Evolutionary conservation across 2,329 filamentous ascomycete genomes (phyloP).

Genomic region (Beauveria pseudobassiana): DNA sequence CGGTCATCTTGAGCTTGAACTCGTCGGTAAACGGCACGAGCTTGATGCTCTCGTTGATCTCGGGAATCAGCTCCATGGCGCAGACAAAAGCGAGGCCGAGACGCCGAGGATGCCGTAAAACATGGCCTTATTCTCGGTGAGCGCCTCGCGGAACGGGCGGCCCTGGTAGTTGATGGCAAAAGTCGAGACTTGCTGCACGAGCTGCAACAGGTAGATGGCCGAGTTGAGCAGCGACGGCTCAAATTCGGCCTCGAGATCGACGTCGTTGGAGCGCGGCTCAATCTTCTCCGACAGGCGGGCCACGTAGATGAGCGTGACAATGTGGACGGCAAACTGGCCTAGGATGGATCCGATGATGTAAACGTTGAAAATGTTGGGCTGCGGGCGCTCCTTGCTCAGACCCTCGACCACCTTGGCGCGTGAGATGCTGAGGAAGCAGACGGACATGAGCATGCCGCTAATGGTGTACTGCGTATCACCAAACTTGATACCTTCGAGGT

Average conservation of each 20-base stretch:
- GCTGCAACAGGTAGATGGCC: conserved; percentile 90
- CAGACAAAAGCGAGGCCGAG: conserved; percentile 84
- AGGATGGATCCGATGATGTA: conserved; percentile 98
- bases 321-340: conserved; percentile 94
- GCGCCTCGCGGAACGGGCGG: conserved; percentile 90
- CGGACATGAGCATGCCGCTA: conserved; percentile 98
- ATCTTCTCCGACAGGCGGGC: conserved; percentile 79
- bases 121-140: conserved; percentile 95
- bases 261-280: conserved; percentile 57
- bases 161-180: conserved; percentile 99
- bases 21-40: conserved; percentile 83
- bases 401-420: conserved; percentile 92
- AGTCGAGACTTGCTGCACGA: conserved; percentile 98
- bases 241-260: conserved; percentile 94
- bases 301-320: conserved; percentile 88
- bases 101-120: conserved; percentile 93
- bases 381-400: conserved; percentile 90
- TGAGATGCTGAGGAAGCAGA: conserved; percentile 98
- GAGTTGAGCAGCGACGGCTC: conserved; percentile 89
- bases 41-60: conserved; percentile 88
- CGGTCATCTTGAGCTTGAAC: conserved; percentile 82
- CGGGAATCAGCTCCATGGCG: conserved; percentile 89
- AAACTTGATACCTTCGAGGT: conserved; percentile 98
- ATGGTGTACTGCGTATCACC: conserved; percentile 97
- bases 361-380: conserved; percentile 97